Evolutionary conservation across 305 asterid genomes (phyloP), one percentile per base, ranked within the genome.

Genomic region (Fraxinus paxiana): DNA sequence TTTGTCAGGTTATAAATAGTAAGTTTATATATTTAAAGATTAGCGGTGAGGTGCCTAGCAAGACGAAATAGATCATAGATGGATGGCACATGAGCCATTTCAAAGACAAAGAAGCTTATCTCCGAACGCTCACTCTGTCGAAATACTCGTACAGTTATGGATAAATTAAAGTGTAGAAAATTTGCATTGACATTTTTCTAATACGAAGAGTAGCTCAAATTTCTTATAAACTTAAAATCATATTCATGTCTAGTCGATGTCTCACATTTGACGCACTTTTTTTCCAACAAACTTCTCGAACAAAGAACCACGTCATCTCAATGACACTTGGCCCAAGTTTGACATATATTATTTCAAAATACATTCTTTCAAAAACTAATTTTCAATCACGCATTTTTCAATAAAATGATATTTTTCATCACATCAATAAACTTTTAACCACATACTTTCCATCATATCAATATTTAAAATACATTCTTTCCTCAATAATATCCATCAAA

Each of bases 1-100:
- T 38, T 26, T 5, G 85, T 56, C 84, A 72, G 65, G 70, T 74
- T 48, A 28, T 48, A 41, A 37, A 31, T 15, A 73, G 80, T n/a
- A n/a, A 35, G 7, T 54, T 37, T 37, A 37, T 37, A 37, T 70
- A 34, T 12, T n/a, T 30, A 13, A 34, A 5, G 33, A 79, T 38
- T 20, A 15, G 59, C 59, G 1, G 20, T 46, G 59, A 12, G 56
- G 56, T 43, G 17, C 59, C 46, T 46, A 46, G 56, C 56, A 46
- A 46, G 18, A 13, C 56, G 18, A 48, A 15, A 4, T 46, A 24
- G 26, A 24, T 24, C 26, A 24, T 24, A 24, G 26, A 24, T 24
- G 26, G 26, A 24, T 13, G 56, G 6, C 56, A 46, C 1, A 46
- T 3, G 56, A 46, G 56, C 2, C 56, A 46, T 13, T 46, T 46